These are phyloP conservation scores for Chrysochromulina tobinii DNA, from an alignment of 78 protist species.

Conservation along the genomic window DNA sequence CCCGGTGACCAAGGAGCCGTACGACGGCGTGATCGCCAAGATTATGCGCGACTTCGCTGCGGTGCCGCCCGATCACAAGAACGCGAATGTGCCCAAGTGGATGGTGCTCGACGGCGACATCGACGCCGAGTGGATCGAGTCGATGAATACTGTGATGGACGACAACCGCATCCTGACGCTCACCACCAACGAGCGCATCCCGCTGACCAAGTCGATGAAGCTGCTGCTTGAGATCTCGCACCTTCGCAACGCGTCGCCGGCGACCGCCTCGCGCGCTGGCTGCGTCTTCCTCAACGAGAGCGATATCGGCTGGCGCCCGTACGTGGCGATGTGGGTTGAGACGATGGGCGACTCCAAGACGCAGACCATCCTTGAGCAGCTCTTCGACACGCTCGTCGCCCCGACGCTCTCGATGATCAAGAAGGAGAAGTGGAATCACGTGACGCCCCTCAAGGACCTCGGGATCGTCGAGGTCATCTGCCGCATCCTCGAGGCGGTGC, in stretches of 20 bases:
- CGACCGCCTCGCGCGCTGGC: constrained; percentile 94
- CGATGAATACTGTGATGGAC: constrained; percentile 92
- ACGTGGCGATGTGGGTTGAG: constrained; percentile 37
- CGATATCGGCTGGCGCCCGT: constrained; percentile 87
- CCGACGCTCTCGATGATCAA: constrained; percentile 55
- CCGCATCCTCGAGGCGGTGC: constrained; percentile 71
- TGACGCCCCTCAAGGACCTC: constrained; percentile 69
- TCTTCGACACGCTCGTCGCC: constrained; percentile 7
- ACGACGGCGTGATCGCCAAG: constrained; percentile 81
- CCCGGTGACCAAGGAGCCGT: constrained; percentile 77
- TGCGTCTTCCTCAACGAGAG: constrained; percentile 77
- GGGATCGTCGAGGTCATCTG: constrained; percentile 66
- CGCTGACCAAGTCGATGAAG: constrained; percentile 79
- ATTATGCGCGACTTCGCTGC: constrained; percentile 64
- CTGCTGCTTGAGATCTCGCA: constrained; percentile 81
- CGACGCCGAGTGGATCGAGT: constrained; percentile 89
- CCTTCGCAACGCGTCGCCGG: constrained; percentile 83
- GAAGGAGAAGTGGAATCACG: not conserved
- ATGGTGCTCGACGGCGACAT: constrained; percentile 87
- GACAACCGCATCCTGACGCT: constrained; percentile 91
- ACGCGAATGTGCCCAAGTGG: constrained; percentile 71
- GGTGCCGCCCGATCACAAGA: not conserved
- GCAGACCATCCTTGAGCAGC: constrained; percentile 31
- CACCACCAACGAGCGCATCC: constrained; percentile 84
- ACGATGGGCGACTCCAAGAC: constrained; percentile 1